Evolutionary conservation across 257 asterid genomes (phyloP).

Genomic region (Echium plantagineum): DNA sequence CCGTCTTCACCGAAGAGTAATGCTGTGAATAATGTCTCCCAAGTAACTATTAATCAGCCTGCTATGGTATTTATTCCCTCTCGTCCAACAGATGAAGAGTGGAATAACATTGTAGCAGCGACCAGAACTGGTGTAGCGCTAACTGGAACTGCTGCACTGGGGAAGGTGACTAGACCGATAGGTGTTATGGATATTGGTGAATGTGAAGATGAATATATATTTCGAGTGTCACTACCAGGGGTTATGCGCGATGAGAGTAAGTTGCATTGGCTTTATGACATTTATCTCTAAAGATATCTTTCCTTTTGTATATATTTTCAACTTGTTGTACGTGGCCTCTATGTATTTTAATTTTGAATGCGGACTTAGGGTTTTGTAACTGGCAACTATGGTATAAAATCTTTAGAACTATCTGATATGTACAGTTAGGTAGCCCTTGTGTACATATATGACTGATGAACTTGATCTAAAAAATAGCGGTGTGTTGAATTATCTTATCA

Average conservation of each 20-base stretch:
- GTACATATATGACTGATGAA: not conserved
- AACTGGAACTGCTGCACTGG: conserved; percentile 33
- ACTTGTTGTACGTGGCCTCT: not conserved
- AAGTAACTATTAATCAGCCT: conserved; percentile 17
- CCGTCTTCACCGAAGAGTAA: conserved; percentile 14
- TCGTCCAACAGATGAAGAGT: conserved; percentile 26
- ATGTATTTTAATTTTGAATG: too few species aligned
- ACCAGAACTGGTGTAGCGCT: conserved; percentile 24
- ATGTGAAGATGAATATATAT: conserved; percentile 28
- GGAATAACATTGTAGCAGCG: conserved; percentile 24
- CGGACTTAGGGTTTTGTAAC: not conserved
- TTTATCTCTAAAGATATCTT: not conserved
- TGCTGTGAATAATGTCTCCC: conserved; percentile 8
- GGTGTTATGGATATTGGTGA: conserved; percentile 35
- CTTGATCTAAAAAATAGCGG: not conserved
- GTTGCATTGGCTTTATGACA: conserved; percentile 5
- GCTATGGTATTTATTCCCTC: conserved; percentile 29
- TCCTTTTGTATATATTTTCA: not conserved
- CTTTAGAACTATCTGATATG: not conserved
- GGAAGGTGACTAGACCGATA: conserved; percentile 29
- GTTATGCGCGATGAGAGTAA: conserved; percentile 30
- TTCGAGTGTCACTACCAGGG: conserved; percentile 43
- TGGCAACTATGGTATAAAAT: not conserved
- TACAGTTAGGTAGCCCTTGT: not conserved
- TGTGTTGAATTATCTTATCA: not conserved